These are phyloP conservation scores for Conoideocrella luteorostrata DNA, from an alignment of 2,329 filamentous ascomycete genomes.

Conservation along the genomic window DNA sequence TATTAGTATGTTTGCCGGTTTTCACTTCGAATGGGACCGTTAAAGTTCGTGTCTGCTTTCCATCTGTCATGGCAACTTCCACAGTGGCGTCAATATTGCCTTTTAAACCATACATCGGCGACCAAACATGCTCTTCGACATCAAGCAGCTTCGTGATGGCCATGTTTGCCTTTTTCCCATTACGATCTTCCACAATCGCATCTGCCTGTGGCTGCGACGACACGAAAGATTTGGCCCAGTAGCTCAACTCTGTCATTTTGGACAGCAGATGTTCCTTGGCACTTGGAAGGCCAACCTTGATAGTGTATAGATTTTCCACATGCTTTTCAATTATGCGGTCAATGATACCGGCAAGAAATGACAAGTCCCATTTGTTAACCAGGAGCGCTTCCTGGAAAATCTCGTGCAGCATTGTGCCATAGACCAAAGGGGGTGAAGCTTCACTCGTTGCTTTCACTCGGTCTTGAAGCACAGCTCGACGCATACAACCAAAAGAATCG, in stretches of 20 bases:
- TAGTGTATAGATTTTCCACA: constrained; percentile 83
- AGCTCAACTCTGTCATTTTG: constrained; percentile 74
- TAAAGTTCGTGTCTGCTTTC: constrained; percentile 58
- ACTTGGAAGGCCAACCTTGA: constrained; percentile 65
- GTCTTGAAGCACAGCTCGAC: constrained; percentile 88
- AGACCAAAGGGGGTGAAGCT: constrained; percentile 73
- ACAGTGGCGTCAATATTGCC: constrained; percentile 97
- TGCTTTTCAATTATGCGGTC: constrained; percentile 66
- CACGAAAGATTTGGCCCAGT: constrained; percentile 81
- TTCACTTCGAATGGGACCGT: constrained; percentile 95
- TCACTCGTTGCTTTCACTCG: constrained; percentile 86
- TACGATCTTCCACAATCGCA: constrained; percentile 72
- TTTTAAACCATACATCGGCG: constrained; percentile 92
- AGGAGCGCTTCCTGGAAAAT: constrained; percentile 88
- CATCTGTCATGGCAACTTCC: constrained; percentile 74
- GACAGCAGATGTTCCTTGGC: constrained; percentile 75
- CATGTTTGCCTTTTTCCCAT: constrained; percentile 70
- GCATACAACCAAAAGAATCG: constrained; percentile 90
- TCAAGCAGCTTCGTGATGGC: constrained; percentile 91
- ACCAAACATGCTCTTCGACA: constrained; percentile 97
- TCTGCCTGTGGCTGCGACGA: constrained; percentile 60
- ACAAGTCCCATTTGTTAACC: constrained; percentile 70
- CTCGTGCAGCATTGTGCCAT: constrained; percentile 90
- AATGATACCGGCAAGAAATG: constrained; percentile 61
- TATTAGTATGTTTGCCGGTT: constrained; percentile 78